These are phyloP conservation scores for Mucor plumbeus DNA, from an alignment of 371 early-diverging fungal species.

Conservation along the genomic window DNA sequence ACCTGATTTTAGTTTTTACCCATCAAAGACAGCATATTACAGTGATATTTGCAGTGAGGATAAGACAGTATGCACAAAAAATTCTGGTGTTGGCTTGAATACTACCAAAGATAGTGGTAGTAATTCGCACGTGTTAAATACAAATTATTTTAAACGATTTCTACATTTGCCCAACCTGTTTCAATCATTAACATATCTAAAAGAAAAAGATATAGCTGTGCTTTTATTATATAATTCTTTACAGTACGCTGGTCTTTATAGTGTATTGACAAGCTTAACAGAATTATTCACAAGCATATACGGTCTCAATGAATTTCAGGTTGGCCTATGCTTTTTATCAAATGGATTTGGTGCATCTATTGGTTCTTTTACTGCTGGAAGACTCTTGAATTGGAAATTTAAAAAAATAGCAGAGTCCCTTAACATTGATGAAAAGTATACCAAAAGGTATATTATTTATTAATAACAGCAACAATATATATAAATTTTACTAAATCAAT, in stretches of 20 bases:
- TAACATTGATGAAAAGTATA: constrained; percentile 17
- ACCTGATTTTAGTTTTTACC: neutral
- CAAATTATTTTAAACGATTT: neutral
- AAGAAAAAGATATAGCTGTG: constrained; percentile 39
- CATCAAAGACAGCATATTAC: neutral
- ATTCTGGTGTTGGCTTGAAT: neutral
- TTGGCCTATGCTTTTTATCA: constrained; percentile 38
- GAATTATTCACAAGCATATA: constrained; percentile 25
- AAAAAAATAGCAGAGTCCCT: constrained; percentile 15
- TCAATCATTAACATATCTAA: constrained; percentile 35
- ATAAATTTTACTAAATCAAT: too few relatives aligned
- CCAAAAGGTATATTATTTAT: constrained; percentile 16
- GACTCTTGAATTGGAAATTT: constrained; percentile 34
- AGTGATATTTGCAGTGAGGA: too few relatives aligned
- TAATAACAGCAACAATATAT: too few relatives aligned
- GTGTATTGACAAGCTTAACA: constrained; percentile 40
- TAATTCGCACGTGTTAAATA: neutral
- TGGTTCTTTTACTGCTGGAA: constrained; percentile 37
- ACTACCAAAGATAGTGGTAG: neutral
- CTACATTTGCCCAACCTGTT: constrained; percentile 18
- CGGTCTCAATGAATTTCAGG: constrained; percentile 29
- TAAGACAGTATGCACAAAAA: neutral
- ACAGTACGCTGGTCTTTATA: constrained; percentile 43
- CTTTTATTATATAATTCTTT: constrained; percentile 36
- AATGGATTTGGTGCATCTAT: constrained; percentile 34